Conservation (phyloP, 805 yeast species). For the Hanseniaspora lindneri region DNA sequence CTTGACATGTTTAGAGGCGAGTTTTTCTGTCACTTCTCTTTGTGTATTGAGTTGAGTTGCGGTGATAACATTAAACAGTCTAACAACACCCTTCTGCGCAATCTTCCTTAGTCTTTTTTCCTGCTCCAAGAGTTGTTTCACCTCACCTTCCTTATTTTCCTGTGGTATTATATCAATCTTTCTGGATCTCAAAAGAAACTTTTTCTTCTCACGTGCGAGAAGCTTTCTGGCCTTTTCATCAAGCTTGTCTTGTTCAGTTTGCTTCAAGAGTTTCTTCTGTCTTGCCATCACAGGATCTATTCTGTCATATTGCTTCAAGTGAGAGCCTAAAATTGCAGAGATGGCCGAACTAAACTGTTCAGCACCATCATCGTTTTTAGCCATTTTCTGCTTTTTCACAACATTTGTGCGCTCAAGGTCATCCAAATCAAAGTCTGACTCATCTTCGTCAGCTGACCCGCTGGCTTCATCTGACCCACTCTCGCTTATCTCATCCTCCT, state of each 20-base stretch:
- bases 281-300: slow-evolving; percentile 85
- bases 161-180: slow-evolving; percentile 55
- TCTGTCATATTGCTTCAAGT: slow-evolving; percentile 77
- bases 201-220: slow-evolving; percentile 58
- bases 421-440: slow-evolving; percentile 21
- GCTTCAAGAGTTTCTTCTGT: slow-evolving; percentile 55
- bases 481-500: slow-evolving; percentile 19
- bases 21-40: slow-evolving; percentile 38
- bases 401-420: slow-evolving; percentile 22
- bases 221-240: slow-evolving; percentile 73
- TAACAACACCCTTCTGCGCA: slow-evolving; percentile 82
- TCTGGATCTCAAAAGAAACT: slow-evolving; percentile 52
- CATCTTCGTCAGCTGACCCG: slow-evolving; percentile 21
- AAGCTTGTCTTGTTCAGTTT: slow-evolving; percentile 66
- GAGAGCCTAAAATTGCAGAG: slow-evolving; percentile 70
- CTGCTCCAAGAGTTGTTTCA: slow-evolving; percentile 46
- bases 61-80: slow-evolving; percentile 70
- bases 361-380: slow-evolving; percentile 56
- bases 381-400: slow-evolving; percentile 40
- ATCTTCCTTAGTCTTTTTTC: slow-evolving; percentile 62
- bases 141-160: slow-evolving; percentile 26
- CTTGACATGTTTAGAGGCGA: slow-evolving; percentile 24
- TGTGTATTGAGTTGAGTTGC: slow-evolving; percentile 59
- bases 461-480: slow-evolving; percentile 21
- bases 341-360: slow-evolving; percentile 71